Conservation (phyloP, 257 asterid genomes). For the Solanum lycopersicoides region DNA sequence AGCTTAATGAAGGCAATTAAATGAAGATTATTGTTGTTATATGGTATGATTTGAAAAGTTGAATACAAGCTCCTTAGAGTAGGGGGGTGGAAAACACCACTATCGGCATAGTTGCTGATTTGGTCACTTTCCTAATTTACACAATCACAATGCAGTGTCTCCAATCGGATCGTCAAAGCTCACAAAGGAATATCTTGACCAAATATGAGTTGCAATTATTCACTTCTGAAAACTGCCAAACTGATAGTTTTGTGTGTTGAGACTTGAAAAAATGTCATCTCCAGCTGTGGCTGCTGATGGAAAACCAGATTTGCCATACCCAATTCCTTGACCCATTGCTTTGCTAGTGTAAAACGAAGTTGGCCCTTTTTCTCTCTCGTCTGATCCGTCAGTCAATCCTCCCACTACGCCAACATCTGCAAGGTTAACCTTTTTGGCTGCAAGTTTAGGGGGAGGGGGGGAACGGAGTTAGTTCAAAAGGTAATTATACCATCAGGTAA, state of each 20-base stretch:
- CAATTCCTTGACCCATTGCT: constrained; percentile 59
- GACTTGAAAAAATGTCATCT: constrained; percentile 64
- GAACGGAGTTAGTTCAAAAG: neutral
- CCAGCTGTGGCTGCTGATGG: constrained; percentile 22
- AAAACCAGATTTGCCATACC: constrained; percentile 41
- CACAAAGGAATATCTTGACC: neutral
- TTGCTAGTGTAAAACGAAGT: constrained; percentile 51
- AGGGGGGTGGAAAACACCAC: neutral
- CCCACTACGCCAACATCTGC: constrained; percentile 78
- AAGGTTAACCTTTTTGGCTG: constrained; percentile 84
- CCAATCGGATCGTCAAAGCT: neutral
- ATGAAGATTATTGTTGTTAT: neutral
- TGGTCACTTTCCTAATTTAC: neutral
- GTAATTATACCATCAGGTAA: neutral
- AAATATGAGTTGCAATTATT: constrained; percentile 1
- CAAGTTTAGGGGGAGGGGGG: neutral
- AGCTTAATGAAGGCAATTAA: neutral
- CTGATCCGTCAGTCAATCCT: constrained; percentile 46
- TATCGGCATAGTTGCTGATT: neutral
- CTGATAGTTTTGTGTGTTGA: constrained; percentile 49
- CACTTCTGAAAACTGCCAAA: constrained; percentile 64
- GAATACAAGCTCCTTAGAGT: neutral
- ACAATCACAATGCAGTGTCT: neutral
- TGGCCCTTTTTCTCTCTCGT: constrained; percentile 55
- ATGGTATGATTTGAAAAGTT: neutral